Evolutionary conservation across 768 basidiomycete species (phyloP).

Genomic region (Tricholomella constricta): DNA sequence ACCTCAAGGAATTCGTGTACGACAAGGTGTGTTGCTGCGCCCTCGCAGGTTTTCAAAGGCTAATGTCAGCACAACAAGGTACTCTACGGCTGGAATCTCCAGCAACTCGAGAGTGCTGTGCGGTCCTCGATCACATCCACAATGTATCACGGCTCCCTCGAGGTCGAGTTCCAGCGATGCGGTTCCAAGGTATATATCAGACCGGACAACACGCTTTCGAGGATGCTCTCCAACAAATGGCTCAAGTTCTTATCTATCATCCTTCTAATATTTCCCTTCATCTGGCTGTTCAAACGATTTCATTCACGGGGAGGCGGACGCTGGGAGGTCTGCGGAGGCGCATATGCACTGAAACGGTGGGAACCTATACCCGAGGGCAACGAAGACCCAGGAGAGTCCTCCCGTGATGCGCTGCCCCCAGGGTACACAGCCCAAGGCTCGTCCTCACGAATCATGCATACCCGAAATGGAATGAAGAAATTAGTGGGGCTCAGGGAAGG

Average conservation of each 20-base stretch:
- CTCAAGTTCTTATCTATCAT: conserved; percentile 69
- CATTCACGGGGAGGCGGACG: conserved; percentile 65
- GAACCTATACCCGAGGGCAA: conserved; percentile 23
- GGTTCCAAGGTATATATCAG: conserved; percentile 61
- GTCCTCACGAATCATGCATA: conserved; percentile 29
- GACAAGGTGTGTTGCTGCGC: conserved; percentile 49
- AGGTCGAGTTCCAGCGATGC: conserved; percentile 51
- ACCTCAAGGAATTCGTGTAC: conserved; percentile 79
- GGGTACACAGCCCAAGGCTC: conserved; percentile 6
- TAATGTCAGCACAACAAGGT: conserved; percentile 25
- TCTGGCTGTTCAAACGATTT: conserved; percentile 80
- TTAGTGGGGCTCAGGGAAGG: conserved; percentile 67
- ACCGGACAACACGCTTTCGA: conserved; percentile 65
- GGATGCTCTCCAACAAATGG: conserved; percentile 70
- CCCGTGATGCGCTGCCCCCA: conserved; percentile 3
- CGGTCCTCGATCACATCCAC: conserved; percentile 44
- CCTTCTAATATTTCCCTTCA: conserved; percentile 72
- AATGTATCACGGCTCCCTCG: conserved; percentile 46
- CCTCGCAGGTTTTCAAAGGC: not conserved
- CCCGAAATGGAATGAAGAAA: conserved; percentile 37
- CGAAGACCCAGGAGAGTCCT: not conserved
- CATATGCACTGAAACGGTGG: conserved; percentile 68
- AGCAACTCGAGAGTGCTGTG: conserved; percentile 39
- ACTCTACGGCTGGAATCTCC: conserved; percentile 51
- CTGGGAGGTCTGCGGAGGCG: conserved; percentile 78